phyloP scores from a whole-genome alignment of 352 stramenopile species.

The Phytopythium helicoides region DNA sequence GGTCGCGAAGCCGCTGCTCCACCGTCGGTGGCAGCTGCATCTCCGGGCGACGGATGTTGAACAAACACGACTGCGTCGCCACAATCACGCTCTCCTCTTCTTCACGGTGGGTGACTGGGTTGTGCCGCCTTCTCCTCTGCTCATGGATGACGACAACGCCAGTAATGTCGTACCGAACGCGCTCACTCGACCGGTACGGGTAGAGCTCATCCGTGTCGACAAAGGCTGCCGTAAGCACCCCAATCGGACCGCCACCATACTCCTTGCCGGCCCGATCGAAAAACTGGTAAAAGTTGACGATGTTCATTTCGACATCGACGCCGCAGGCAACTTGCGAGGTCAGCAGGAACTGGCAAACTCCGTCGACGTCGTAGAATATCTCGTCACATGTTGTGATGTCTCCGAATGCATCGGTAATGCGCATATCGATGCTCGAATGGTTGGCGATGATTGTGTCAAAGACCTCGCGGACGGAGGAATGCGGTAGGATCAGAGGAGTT shows the following conservation, averaged over 20 bases:
- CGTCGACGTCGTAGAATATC: conserved; percentile 32
- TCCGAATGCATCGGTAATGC: conserved; percentile 46
- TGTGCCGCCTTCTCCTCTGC: conserved; percentile 9
- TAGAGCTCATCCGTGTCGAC: conserved; percentile 39
- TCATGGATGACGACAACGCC: conserved; percentile 19
- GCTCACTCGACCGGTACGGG: conserved; percentile 22
- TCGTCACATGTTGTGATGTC: conserved; percentile 58
- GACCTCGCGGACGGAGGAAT: conserved; percentile 28
- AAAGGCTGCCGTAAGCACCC: conserved; percentile 22
- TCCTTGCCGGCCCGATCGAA: conserved; percentile 14
- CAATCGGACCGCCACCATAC: conserved; percentile 13
- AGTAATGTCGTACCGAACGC: conserved; percentile 30
- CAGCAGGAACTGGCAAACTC: conserved; percentile 41
- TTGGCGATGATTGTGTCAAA: conserved; percentile 46
- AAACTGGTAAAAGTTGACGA: conserved; percentile 29
- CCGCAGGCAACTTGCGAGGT: conserved; percentile 28
- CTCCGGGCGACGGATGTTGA: conserved; percentile 20
- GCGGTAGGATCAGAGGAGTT: conserved; percentile 31
- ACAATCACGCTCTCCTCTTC: conserved; percentile 26
- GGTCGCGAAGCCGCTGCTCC: conserved; percentile 34
- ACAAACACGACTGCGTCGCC: conserved; percentile 22
- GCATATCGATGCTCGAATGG: conserved; percentile 49
- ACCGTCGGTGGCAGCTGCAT: conserved; percentile 17
- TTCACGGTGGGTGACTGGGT: neutral
- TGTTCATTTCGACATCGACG: conserved; percentile 38